phyloP scores from a whole-genome alignment of 1,139 yeast genomes.

The Saccharomyces hybrid region DNA sequence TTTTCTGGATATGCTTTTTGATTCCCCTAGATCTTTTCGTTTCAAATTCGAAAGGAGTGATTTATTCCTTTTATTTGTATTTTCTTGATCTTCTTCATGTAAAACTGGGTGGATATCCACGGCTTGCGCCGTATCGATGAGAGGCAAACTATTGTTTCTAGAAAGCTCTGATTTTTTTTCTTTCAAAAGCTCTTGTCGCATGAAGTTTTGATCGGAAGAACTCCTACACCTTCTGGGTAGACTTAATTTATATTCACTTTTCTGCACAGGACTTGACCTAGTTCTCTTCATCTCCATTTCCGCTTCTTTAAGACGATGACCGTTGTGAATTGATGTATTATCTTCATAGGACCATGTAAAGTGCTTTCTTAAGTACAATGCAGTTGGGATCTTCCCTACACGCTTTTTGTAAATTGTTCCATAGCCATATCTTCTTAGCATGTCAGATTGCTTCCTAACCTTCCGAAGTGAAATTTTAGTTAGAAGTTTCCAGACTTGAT shows the following conservation, averaged over 20 bases:
- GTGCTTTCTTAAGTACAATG: neutral
- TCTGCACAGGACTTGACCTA: neutral
- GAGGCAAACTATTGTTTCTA: neutral
- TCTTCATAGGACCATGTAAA: neutral
- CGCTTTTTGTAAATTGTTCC: conserved; percentile 7
- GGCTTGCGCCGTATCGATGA: neutral
- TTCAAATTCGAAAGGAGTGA: neutral
- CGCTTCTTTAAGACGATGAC: neutral
- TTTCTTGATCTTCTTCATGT: neutral
- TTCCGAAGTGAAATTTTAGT: conserved; percentile 25
- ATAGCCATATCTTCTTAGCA: conserved; percentile 11
- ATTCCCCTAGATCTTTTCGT: neutral
- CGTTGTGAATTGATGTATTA: neutral
- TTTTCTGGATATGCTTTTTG: neutral
- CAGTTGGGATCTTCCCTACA: neutral
- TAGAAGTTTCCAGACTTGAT: conserved; percentile 15
- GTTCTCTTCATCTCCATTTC: neutral
- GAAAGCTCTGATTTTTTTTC: neutral
- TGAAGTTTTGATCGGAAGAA: neutral
- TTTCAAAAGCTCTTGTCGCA: neutral
- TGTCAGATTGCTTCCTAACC: conserved; percentile 10
- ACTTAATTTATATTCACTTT: neutral
- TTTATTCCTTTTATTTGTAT: neutral
- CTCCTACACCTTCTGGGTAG: neutral
- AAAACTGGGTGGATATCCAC: neutral